Evolutionary conservation across 2,329 filamentous ascomycete genomes (phyloP).

Genomic region (Laburnicola sp.): DNA sequence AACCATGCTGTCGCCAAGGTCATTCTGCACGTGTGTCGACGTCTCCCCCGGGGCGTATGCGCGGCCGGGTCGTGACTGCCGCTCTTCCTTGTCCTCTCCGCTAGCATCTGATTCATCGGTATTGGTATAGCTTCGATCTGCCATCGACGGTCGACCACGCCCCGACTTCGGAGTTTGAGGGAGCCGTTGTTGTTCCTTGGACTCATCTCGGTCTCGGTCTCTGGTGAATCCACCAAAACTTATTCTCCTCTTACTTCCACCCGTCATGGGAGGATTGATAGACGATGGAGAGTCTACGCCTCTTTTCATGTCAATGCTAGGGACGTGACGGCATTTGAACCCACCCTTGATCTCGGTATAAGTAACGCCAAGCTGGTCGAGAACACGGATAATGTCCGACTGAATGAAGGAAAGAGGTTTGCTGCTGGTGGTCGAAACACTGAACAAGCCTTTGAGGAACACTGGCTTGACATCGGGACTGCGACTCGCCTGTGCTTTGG

Average conservation of each 20-base stretch:
- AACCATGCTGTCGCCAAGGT: constrained; percentile 80
- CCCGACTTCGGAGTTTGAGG: constrained; percentile 55
- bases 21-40: constrained; percentile 86
- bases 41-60: constrained; percentile 74
- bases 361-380: constrained; percentile 86
- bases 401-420: constrained; percentile 86
- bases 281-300: constrained; percentile 60
- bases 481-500: constrained; percentile 56
- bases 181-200: constrained; percentile 62
- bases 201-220: constrained; percentile 71
- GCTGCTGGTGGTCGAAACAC: constrained; percentile 92
- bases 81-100: constrained; percentile 57
- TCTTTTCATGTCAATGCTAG: constrained; percentile 84
- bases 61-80: constrained; percentile 34
- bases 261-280: constrained; percentile 28
- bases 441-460: constrained; percentile 94
- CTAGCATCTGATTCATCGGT: constrained; percentile 86
- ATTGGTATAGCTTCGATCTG: constrained; percentile 77
- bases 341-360: constrained; percentile 91
- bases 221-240: constrained; percentile 73
- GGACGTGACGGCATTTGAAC: constrained; percentile 84
- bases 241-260: constrained; percentile 72
- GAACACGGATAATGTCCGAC: constrained; percentile 84
- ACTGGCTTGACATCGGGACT: constrained; percentile 88
- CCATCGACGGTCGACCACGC: constrained; percentile 51